Evolutionary conservation across 2,329 filamentous ascomycete species (phyloP).

Genomic region (Fusarium oligoseptatum): DNA sequence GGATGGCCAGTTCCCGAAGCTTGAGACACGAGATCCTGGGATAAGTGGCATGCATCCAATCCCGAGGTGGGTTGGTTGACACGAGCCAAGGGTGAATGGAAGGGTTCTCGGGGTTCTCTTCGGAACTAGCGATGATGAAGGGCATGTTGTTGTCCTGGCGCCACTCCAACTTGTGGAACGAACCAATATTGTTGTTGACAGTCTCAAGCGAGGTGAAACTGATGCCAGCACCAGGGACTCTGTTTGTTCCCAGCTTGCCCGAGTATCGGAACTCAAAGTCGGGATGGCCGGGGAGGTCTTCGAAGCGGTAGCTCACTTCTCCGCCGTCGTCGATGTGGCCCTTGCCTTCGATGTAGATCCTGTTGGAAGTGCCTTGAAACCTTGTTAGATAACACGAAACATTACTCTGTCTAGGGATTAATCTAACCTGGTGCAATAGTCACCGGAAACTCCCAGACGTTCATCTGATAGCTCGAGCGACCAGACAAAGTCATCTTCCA

Average conservation of each 20-base stretch:
- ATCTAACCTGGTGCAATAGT: not conserved
- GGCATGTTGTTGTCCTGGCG: not conserved
- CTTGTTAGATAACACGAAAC: not conserved
- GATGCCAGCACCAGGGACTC: not conserved
- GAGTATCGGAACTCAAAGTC: not conserved
- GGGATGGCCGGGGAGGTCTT: not conserved
- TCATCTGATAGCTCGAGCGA: not conserved
- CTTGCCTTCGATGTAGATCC: not conserved
- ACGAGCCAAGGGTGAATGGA: not conserved
- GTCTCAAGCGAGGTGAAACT: not conserved
- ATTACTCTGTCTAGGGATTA: too few species aligned
- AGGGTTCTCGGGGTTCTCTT: not conserved
- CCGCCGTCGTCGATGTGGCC: not conserved
- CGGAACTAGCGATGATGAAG: not conserved
- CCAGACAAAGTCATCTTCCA: not conserved
- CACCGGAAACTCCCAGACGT: not conserved
- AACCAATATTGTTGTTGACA: not conserved
- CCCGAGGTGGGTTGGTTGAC: not conserved
- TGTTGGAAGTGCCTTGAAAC: not conserved
- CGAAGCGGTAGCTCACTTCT: not conserved
- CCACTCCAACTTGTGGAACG: not conserved
- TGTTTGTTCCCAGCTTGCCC: not conserved
- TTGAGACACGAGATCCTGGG: not conserved
- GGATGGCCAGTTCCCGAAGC: not conserved
- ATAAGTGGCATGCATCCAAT: not conserved